A percentile compares a stretch with the other conserved stretches of the same genome.
These are phyloP conservation scores for Penicillium simplicissimum DNA, from an alignment of 495 filamentous ascomycete genomes.

Conservation along the genomic window DNA sequence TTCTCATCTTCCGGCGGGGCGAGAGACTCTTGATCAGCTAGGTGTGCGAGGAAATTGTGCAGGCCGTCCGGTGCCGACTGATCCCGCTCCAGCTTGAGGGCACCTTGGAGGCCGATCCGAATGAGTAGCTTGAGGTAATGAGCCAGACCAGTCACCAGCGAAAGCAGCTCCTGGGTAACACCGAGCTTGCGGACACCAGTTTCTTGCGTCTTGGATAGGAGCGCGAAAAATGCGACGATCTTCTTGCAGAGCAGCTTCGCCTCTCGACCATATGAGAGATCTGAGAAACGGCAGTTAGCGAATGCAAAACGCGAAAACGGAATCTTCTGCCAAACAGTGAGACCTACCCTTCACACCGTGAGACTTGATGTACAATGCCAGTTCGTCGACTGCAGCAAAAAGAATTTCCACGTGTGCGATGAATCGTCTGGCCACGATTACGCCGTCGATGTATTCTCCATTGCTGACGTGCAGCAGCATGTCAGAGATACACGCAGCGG, in stretches of 20 bases:
- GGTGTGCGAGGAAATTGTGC: constrained; percentile 75
- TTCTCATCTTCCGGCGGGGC: constrained; percentile 62
- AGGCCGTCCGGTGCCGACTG: constrained; percentile 71
- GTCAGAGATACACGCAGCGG: constrained; percentile 96
- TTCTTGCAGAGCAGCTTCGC: constrained; percentile 99
- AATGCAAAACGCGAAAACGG: background rate
- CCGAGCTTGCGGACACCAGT: constrained; percentile 83
- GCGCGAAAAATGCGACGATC: constrained; percentile 94
- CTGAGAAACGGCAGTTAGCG: constrained; percentile 43
- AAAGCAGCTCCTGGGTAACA: constrained; percentile 94
- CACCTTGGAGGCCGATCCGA: constrained; percentile 91
- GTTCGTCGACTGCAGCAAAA: constrained; percentile 82
- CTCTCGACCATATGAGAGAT: constrained; percentile 87
- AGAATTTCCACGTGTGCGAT: constrained; percentile 94
- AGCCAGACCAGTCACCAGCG: constrained; percentile 92
- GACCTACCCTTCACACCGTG: constrained; percentile 73
- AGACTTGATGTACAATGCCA: constrained; percentile 69
- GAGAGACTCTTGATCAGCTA: constrained; percentile 70
- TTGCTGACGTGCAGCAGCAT: constrained; percentile 99
- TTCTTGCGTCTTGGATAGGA: constrained; percentile 92
- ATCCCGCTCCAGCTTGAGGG: constrained; percentile 88
- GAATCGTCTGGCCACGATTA: constrained; percentile 94
- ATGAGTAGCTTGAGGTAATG: constrained; percentile 99
- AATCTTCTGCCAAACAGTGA: background rate
- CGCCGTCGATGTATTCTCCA: constrained; percentile 91